Evolutionary conservation across 1,139 yeast species (phyloP).

Genomic region (Zhuliangozyma parablackwelliae): DNA sequence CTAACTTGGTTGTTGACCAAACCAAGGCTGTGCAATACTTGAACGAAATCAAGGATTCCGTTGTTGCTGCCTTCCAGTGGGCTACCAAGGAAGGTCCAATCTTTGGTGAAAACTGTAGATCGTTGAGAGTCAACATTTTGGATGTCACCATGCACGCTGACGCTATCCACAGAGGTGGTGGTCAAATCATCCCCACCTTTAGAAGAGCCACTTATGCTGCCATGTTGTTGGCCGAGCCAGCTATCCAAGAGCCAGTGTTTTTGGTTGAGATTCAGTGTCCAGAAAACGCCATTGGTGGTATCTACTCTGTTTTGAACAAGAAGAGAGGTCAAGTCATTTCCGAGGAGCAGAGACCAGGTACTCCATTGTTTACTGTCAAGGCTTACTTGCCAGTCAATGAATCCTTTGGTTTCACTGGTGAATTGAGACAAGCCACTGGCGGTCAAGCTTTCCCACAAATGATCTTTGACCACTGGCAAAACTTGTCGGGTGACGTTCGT

Average conservation of each 20-base stretch:
- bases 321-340: conserved; percentile 99
- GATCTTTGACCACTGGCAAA: conserved; percentile 98
- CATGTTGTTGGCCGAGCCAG: conserved; percentile 96
- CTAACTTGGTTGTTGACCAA: conserved; percentile 98
- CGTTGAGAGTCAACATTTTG: conserved; percentile 94
- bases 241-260: conserved; percentile 99
- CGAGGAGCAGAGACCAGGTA: conserved; percentile 99
- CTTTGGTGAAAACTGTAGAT: conserved; percentile 94
- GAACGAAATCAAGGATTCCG: conserved; percentile 98
- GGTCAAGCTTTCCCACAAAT: conserved; percentile 99
- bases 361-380: conserved; percentile 98
- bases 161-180: conserved; percentile 99
- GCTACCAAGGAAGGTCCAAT: conserved; percentile 99
- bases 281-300: conserved; percentile 99
- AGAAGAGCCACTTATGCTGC: conserved; percentile 99
- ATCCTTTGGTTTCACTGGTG: conserved; percentile 99
- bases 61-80: conserved; percentile 99
- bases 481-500: conserved; percentile 86
- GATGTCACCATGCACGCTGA: conserved; percentile 99
- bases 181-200: conserved; percentile 99
- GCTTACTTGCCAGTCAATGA: conserved; percentile 99
- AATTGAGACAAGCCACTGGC: conserved; percentile 99
- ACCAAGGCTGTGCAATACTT: conserved; percentile 99
- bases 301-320: conserved; percentile 98
- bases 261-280: conserved; percentile 99